Conservation (phyloP, 2,329 filamentous ascomycete genomes). For the Apiospora malaysiana region DNA sequence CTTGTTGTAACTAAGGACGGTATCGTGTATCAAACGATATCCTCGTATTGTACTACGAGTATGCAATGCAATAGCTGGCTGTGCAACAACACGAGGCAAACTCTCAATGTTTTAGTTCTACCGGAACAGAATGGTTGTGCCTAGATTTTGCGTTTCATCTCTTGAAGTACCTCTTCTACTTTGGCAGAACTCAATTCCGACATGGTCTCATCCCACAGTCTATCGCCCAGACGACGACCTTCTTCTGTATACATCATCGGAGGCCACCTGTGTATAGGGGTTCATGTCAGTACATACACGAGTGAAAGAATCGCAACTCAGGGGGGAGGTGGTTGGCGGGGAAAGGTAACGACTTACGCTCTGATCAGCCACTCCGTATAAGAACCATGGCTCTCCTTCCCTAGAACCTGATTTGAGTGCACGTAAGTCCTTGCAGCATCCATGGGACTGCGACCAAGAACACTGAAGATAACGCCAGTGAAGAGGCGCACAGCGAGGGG, state of each 20-base stretch:
- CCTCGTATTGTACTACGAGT: no score
- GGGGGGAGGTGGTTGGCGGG: neutral
- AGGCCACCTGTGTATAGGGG: slow-evolving; percentile 30
- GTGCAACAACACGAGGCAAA: no score
- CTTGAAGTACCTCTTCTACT: neutral
- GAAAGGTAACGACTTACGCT: slow-evolving; percentile 31
- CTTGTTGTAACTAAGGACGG: no score
- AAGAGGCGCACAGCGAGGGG: neutral
- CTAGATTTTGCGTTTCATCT: neutral
- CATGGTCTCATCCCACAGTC: slow-evolving; percentile 38
- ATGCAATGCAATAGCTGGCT: no score
- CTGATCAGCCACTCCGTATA: slow-evolving; percentile 31
- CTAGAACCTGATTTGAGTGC: slow-evolving; percentile 29
- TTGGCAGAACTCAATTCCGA: slow-evolving; percentile 36
- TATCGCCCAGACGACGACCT: slow-evolving; percentile 29
- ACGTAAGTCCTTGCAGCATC: slow-evolving; percentile 1
- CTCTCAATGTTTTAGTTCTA: no score
- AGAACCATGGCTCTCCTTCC: slow-evolving; percentile 33
- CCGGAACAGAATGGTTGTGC: no score
- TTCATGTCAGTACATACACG: neutral
- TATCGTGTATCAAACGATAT: no score
- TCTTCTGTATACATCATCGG: slow-evolving; percentile 32
- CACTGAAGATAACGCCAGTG: neutral
- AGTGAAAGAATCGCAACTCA: no score
- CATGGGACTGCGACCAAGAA: neutral